A percentile compares a stretch with the other conserved stretches of the same genome.
Conservation (phyloP, 257 asterid species). For the Jacaranda mimosifolia region DNA sequence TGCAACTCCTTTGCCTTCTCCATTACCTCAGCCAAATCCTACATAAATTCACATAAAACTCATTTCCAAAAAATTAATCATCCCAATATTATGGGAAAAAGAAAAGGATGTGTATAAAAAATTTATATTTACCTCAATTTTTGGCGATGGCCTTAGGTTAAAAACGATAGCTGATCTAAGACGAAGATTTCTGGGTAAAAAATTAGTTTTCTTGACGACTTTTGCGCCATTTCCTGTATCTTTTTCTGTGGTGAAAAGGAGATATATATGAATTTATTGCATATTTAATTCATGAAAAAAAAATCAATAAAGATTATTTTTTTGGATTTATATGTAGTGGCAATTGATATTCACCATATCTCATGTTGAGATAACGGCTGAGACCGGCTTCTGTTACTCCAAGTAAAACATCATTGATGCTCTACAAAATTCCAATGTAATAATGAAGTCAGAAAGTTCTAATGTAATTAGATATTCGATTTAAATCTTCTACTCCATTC, state of each 20-base stretch:
- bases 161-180: constrained; percentile 42
- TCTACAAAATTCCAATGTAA: constrained; percentile 23
- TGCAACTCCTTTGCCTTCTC: constrained; percentile 37
- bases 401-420: constrained; percentile 50
- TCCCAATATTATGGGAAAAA: not conserved
- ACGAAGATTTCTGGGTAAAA: constrained; percentile 41
- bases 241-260: not conserved
- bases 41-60: not conserved
- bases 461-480: no score
- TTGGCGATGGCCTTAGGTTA: constrained; percentile 48
- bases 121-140: constrained; percentile 40
- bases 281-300: no score
- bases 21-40: constrained; percentile 62
- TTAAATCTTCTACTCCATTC: no score
- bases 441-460: not conserved
- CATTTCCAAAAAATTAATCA: not conserved
- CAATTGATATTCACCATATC: constrained; percentile 44
- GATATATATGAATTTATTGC: no score
- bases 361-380: constrained; percentile 44
- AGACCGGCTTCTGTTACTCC: constrained; percentile 59
- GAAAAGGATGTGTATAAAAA: not conserved
- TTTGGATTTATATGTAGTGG: no score
- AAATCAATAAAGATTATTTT: no score
- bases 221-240: not conserved
- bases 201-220: constrained; percentile 14